Base-by-base conservation (phyloP, 306 rosid species). In the Prunus davidiana region DNA sequence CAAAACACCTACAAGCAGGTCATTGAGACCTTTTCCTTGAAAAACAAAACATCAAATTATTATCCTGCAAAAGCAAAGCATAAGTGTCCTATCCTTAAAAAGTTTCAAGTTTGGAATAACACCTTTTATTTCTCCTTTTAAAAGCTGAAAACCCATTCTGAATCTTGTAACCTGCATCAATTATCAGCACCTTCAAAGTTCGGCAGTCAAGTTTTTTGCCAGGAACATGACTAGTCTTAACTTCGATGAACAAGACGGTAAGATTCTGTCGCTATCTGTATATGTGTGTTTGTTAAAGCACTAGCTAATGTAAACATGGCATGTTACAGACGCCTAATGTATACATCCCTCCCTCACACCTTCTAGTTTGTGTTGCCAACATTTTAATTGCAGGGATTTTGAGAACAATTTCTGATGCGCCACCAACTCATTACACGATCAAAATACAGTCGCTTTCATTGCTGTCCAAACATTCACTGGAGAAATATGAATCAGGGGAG, bases 371-470 rank as follows among this genome's bases (percentile, higher is more conserved):
- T 61, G 20, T 3, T 67, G 77, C 16, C 16, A 52, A n/a, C 54
- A 38, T 38, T 38, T 38, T 22, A 24, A n/a, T 46, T 83, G 76
- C 85, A 89, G 91, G 75, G 30, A 41, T 75, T 64, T 46, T 75
- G 74, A 83, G 88, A 77, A 76, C 86, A 58, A 34, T 76, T 60
- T 83, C 85, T n/a, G 86, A 85, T 67, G 83, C 72, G 38, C 75
- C 89, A 0, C 94, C 93, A 38, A 73, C 85, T 56, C 91, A 88
- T 77, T 89, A 86, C 82, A 22, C 50, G 0, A 24, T 89, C 55
- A 78, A 83, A 86, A 75, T 88, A 65, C 38, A 82, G 66, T 79
- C 73, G 12, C 86, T 83, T 83, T 91, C 93, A 22, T 69, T 86
- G 30, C 82, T 91, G 7, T 3, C 68, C 2, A 76, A 79, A 68